Conservation (phyloP, 768 basidiomycete species). For the Lentinula sp. region DNA sequence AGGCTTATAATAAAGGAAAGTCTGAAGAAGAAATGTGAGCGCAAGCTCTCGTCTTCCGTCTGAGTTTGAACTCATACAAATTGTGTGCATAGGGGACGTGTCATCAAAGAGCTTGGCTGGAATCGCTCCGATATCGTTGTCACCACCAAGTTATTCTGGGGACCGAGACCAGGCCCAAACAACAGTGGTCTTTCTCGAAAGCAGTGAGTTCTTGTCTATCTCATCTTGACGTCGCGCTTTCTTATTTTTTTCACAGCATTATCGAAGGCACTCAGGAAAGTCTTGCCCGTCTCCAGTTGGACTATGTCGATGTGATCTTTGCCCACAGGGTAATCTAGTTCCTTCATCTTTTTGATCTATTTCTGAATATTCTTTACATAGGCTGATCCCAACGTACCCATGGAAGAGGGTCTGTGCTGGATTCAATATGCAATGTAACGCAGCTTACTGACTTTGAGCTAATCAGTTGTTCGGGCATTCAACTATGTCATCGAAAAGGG, state of each 20-base stretch:
- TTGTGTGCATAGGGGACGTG: conserved; percentile 45
- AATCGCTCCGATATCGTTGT: conserved; percentile 64
- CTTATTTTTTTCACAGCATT: conserved; percentile 33
- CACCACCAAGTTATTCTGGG: conserved; percentile 79
- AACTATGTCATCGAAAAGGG: conserved; percentile 71
- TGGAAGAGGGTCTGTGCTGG: conserved; percentile 47
- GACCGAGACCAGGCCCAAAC: conserved; percentile 52
- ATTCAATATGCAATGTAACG: background rate
- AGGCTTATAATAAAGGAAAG: conserved; percentile 51
- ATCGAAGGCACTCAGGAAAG: conserved; percentile 69
- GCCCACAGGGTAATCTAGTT: conserved; percentile 62
- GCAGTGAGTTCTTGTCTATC: conserved; percentile 60
- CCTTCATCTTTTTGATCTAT: background rate
- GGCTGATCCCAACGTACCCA: conserved; percentile 33
- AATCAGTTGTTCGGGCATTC: conserved; percentile 62
- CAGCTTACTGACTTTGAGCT: background rate
- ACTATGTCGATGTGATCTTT: conserved; percentile 70
- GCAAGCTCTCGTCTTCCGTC: background rate
- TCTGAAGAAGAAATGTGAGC: conserved; percentile 69
- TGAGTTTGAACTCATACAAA: background rate
- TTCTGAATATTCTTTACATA: background rate
- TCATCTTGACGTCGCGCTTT: conserved; percentile 18
- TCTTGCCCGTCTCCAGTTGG: conserved; percentile 62
- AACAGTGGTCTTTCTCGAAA: conserved; percentile 50
- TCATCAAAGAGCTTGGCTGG: conserved; percentile 65